Base-by-base conservation (phyloP, 345 rosid species). In the Ceriops tagal region DNA sequence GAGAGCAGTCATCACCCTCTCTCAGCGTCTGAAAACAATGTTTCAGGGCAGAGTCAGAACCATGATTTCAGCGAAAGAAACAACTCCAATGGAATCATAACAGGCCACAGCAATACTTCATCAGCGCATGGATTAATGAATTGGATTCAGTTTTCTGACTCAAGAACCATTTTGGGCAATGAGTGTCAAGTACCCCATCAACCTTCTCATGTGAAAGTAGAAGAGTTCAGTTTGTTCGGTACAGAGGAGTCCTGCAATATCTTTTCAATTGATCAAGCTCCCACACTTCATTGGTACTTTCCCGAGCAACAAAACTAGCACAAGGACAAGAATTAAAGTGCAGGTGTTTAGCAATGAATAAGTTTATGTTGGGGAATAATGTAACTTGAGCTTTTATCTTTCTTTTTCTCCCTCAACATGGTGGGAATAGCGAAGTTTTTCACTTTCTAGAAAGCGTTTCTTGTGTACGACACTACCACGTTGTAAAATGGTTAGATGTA, bases 181-280 rank as follows among this genome's bases (percentile, higher is more conserved):
- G 72, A 53, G 62, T 58, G 32, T 56, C 74, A 76, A 39, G 31
- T 58, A 6, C 58, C 8, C 58, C 15, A 32, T 58, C 69, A 77
- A 16, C 73, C 82, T 11, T 76, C 71, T 46, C 64, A 65, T 20
- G 74, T 74, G 69, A 83, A 84, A 73, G 53, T 79, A 22, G 87
- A 83, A 64, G 88, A 83, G 20, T 86, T 78, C 20, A 55, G 78
- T 31, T 27, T 71, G 65, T 73, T 85, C 37, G 37, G 60, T 65
- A 21, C 78, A 16, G 89, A 85, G 62, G 89, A 75, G 30, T 70
- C 83, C 22, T 79, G 86, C 81, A 85, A 84, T 64, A 78, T 87
- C 82, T 78, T 84, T 62, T 84, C 89, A 6, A 85, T 84, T 47
- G 88, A 89, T 77, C 92, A 85, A 58, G 75, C 90, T 65, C 89